Percentiles rank a stretch among this genome's conserved stretches.
Evolutionary conservation across 768 basidiomycete genomes (phyloP).

Genomic region (Phaeotremella skinneri): DNA sequence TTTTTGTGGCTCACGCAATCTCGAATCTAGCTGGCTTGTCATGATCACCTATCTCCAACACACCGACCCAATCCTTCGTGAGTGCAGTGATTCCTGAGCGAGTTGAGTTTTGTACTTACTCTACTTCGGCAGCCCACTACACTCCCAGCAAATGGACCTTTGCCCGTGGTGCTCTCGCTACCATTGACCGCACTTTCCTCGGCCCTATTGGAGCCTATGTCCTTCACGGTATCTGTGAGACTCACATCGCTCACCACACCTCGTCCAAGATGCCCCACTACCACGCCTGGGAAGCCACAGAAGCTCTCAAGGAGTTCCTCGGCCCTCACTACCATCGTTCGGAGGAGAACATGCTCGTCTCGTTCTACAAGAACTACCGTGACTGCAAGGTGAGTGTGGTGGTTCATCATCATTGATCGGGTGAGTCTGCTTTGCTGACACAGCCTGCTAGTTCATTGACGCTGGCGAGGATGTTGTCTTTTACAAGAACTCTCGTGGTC

Average conservation of each 20-base stretch:
- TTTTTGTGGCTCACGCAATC: neutral
- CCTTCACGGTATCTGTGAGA: conserved; percentile 91
- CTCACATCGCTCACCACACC: conserved; percentile 88
- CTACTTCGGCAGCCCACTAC: conserved; percentile 64
- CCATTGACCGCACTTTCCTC: conserved; percentile 80
- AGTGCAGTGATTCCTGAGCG: conserved; percentile 13
- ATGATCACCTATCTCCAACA: conserved; percentile 97
- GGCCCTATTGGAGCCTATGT: conserved; percentile 80
- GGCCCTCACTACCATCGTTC: conserved; percentile 56
- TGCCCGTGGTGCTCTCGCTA: conserved; percentile 86
- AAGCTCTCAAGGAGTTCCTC: conserved; percentile 74
- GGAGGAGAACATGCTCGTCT: conserved; percentile 58
- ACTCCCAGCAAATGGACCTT: conserved; percentile 85
- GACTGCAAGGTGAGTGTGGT: conserved; percentile 73
- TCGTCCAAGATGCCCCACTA: conserved; percentile 94
- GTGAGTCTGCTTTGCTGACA: neutral
- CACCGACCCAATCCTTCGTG: conserved; percentile 81
- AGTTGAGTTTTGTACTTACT: neutral
- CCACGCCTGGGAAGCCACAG: conserved; percentile 78
- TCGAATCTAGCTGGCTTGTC: conserved; percentile 92
- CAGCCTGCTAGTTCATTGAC: conserved; percentile 68
- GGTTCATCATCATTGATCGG: neutral
- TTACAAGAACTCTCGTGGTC: conserved; percentile 66
- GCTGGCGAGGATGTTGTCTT: conserved; percentile 76
- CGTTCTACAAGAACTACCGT: conserved; percentile 67